phyloP scores from a whole-genome alignment of 169 alveolate species.

The Cryptosporidium tyzzeri region DNA sequence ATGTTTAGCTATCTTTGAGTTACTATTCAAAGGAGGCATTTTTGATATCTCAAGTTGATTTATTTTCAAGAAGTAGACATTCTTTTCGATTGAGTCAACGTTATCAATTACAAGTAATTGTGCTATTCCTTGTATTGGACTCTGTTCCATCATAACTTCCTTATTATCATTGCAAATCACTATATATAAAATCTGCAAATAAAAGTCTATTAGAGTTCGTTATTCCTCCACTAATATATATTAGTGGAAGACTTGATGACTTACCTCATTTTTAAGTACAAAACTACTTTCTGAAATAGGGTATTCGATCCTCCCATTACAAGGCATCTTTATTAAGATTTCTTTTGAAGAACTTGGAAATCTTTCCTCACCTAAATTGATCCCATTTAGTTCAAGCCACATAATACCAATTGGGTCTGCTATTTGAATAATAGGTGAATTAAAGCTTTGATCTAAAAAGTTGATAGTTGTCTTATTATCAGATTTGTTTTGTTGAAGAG shows the following conservation, averaged over 20 bases:
- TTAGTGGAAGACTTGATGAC: not conserved
- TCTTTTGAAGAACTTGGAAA: not conserved
- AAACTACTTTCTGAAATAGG: conserved; percentile 17
- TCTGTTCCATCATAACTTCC: conserved; percentile 17
- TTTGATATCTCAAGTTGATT: conserved; percentile 25
- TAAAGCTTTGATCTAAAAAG: not conserved
- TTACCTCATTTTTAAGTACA: conserved; percentile 57
- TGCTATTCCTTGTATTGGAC: conserved; percentile 38
- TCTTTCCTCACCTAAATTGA: not conserved
- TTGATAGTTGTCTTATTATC: not conserved
- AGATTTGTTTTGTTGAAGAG: not conserved
- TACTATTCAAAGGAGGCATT: conserved; percentile 19
- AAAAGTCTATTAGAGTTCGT: not conserved
- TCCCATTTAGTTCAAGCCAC: conserved; percentile 7
- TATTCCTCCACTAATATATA: no score
- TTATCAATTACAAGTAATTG: conserved; percentile 8
- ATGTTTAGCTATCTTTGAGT: not conserved
- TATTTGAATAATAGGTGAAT: not conserved
- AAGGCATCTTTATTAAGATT: conserved; percentile 50
- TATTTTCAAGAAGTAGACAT: conserved; percentile 34
- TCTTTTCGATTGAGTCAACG: not conserved
- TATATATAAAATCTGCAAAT: conserved; percentile 16
- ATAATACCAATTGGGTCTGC: conserved; percentile 23
- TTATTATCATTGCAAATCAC: conserved; percentile 4
- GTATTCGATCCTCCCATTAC: conserved; percentile 39